A percentile compares a stretch with the other conserved stretches of the same genome.
phyloP scores from a whole-genome alignment of 805 yeast species.

The Kodamaea jinghongensis region DNA sequence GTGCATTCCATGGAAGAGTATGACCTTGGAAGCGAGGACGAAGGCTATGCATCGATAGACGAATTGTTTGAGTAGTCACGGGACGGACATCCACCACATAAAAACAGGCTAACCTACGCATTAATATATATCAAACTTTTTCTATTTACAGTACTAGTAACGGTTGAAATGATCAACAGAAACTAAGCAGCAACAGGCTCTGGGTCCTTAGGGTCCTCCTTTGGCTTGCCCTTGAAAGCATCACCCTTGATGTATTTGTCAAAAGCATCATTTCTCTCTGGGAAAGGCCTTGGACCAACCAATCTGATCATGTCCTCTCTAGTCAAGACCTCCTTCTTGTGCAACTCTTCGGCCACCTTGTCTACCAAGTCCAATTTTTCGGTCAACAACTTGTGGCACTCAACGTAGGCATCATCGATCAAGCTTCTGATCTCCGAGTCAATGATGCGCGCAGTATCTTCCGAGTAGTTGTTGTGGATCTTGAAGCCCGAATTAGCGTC shows the following conservation, averaged over 20 bases:
- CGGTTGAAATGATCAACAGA: too few species aligned
- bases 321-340: constrained; percentile 72
- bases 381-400: constrained; percentile 55
- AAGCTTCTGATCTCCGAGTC: constrained; percentile 69
- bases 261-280: constrained; percentile 81
- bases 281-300: constrained; percentile 75
- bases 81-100: too few species aligned
- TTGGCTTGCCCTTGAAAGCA: constrained; percentile 37
- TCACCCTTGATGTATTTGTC: constrained; percentile 74
- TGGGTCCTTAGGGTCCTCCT: constrained; percentile 1
- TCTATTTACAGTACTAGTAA: too few species aligned
- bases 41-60: constrained; percentile 13
- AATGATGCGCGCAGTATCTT: constrained; percentile 63
- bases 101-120: too few species aligned
- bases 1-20: not conserved
- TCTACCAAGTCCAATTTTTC: constrained; percentile 62
- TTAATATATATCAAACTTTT: too few species aligned
- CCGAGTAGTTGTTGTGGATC: constrained; percentile 64
- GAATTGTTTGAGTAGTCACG: too few species aligned
- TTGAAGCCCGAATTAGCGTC: constrained; percentile 46
- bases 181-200: constrained; percentile 7
- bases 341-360: constrained; percentile 70
- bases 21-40: constrained; percentile 1
- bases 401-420: constrained; percentile 60
- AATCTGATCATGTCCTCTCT: constrained; percentile 77